These are phyloP conservation scores for Yamadazyma buinensis DNA, from an alignment of 1,139 yeast genomes.

Conservation along the genomic window DNA sequence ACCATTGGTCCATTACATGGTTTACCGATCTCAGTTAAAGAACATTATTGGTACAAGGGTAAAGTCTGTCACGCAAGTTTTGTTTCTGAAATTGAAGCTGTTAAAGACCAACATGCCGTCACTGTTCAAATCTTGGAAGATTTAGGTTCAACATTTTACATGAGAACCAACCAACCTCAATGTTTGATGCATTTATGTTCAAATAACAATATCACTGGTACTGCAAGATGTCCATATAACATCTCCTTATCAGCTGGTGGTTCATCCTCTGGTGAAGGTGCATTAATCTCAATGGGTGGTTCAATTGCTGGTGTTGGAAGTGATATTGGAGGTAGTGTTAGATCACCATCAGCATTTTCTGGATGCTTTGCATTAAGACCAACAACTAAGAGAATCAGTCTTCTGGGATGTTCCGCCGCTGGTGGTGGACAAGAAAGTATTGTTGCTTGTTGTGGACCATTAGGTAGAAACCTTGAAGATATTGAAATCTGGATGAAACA, in stretches of 20 bases:
- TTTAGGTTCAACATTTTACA: conserved; percentile 62
- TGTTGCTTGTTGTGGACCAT: conserved; percentile 58
- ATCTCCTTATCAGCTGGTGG: conserved; percentile 49
- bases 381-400: conserved; percentile 55
- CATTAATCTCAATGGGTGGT: conserved; percentile 60
- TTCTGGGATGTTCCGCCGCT: conserved; percentile 44
- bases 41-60: conserved; percentile 55
- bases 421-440: conserved; percentile 57
- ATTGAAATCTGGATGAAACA: conserved; percentile 56
- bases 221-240: conserved; percentile 36
- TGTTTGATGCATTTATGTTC: conserved; percentile 47
- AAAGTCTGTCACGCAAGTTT: conserved; percentile 61
- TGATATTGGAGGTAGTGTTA: conserved; percentile 76
- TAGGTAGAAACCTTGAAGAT: conserved; percentile 60
- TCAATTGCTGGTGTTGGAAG: conserved; percentile 68
- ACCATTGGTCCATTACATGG: conserved; percentile 69
- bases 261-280: conserved; percentile 77
- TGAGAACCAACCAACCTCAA: conserved; percentile 45
- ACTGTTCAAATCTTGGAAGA: conserved; percentile 51
- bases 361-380: conserved; percentile 70
- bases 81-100: conserved; percentile 50
- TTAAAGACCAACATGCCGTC: conserved; percentile 46
- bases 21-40: conserved; percentile 38
- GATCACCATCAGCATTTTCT: conserved; percentile 71
- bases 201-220: conserved; percentile 38